phyloP scores from a whole-genome alignment of 169 alveolate species.

The Cytauxzoon felis region DNA sequence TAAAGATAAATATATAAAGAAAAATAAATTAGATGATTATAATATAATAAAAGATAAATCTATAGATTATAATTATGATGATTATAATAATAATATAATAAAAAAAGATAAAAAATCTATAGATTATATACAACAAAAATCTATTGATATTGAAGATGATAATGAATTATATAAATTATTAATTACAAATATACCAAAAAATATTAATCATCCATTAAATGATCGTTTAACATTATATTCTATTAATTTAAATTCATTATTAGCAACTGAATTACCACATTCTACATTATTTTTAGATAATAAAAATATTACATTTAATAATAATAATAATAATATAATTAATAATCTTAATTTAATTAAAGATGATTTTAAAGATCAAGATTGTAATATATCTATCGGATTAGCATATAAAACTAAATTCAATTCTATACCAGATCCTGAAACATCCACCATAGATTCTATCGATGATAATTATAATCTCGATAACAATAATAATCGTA shows the following conservation, averaged over 20 bases:
- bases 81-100: too few relatives aligned
- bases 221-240: constrained; percentile 46
- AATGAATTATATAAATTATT: background rate
- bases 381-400: constrained; percentile 30
- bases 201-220: constrained; percentile 25
- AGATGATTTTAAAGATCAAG: constrained; percentile 20
- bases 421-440: constrained; percentile 6
- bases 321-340: background rate
- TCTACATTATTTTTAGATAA: constrained; percentile 32
- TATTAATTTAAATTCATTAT: constrained; percentile 11
- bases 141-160: too few relatives aligned
- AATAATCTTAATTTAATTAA: constrained; percentile 4
- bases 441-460: constrained; percentile 34
- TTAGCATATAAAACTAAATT: constrained; percentile 41
- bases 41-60: too few relatives aligned
- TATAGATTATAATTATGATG: too few relatives aligned
- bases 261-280: constrained; percentile 58
- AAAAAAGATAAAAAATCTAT: too few relatives aligned
- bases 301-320: background rate
- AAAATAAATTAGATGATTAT: too few relatives aligned
- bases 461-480: background rate
- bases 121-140: too few relatives aligned
- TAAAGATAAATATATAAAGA: too few relatives aligned
- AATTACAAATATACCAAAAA: background rate
- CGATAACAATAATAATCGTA: background rate